Conservation (phyloP, 768 basidiomycete genomes). For the Leucosporidium yakuticum region DNA sequence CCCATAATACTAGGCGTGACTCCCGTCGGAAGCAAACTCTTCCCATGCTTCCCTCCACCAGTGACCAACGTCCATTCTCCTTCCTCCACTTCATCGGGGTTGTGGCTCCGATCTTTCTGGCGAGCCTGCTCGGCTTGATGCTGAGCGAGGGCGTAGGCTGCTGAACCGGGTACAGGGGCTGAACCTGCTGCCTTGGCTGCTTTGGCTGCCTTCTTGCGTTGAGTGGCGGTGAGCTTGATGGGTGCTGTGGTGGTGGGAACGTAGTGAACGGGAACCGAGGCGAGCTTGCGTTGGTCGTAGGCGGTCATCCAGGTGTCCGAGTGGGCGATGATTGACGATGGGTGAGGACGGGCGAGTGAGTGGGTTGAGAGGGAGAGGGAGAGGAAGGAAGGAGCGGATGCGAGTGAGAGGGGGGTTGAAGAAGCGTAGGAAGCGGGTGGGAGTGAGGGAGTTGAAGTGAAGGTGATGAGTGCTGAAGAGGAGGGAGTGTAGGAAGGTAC, state of each 20-base stretch:
- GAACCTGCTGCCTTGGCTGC: conserved; percentile 4
- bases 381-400: conserved; percentile 6
- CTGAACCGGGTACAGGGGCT: conserved; percentile 18
- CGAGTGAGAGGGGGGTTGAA: conserved; percentile 5
- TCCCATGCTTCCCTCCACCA: conserved; percentile 29
- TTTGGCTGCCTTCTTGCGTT: conserved; percentile 8
- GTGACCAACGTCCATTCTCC: conserved; percentile 27
- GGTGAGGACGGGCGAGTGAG: conserved; percentile 15
- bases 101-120: neutral
- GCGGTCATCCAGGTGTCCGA: conserved; percentile 28
- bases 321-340: conserved; percentile 11
- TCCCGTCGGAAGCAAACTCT: conserved; percentile 20
- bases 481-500: neutral
- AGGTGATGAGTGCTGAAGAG: conserved; percentile 20
- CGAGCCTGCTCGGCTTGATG: conserved; percentile 12
- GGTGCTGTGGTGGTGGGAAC: neutral
- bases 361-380: conserved; percentile 15
- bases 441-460: conserved; percentile 12
- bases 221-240: neutral
- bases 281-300: conserved; percentile 20
- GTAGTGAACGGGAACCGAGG: conserved; percentile 6
- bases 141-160: conserved; percentile 22
- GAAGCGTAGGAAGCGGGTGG: conserved; percentile 13
- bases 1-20: conserved; percentile 15
- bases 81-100: conserved; percentile 28